Evolutionary conservation across 495 filamentous ascomycete genomes (phyloP), one percentile per base, ranked within the genome.

Genomic region (Hamigera avellanea): DNA sequence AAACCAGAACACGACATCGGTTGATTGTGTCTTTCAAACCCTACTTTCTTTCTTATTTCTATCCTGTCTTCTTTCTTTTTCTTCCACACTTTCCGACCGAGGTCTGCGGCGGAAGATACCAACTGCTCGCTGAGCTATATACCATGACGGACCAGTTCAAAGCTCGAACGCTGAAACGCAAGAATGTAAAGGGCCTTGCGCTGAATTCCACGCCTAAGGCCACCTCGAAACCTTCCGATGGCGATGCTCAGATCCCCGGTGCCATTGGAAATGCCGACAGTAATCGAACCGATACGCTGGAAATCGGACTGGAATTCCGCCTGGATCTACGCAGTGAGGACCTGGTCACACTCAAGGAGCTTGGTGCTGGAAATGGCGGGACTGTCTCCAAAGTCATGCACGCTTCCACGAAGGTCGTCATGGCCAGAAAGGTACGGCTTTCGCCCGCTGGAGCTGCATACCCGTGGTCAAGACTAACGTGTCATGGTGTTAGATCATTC

Each of bases 371-470:
- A 32, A 98, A 96, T 75, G 91, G 91, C 38, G 91, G 91, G 10
- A 94, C 93, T 0, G 91, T 98, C 33, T 94, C 87, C 62, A 98
- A 96, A 64, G 93, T 96, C 41, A 80, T 81, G 68, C 91, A 98
- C 65, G 78, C 86, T 38, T 84, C 87, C 8, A 95, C 88, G 14
- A 89, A 89, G 54, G 88, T 89, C 0, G 74, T 94, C 36, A 98
- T 98, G 91, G 91, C 91, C 45, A 75, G 84, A 60, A 98, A 98
- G 85, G 91, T 94, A 59, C 26, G 64, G 45, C 13, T 21, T 8
- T 19, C 19, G 10, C 23, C 30, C 13, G 16, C 32, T 29, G 1
- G 5, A n/a, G 1, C 14, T 3, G 14, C 13, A 19, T 1, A 19
- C 15, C 19, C 26, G 18, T 10, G 26, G 18, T 26, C 31, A 19